Conservation (phyloP, 169 alveolate genomes). For the Eimeria zaria region DNA sequence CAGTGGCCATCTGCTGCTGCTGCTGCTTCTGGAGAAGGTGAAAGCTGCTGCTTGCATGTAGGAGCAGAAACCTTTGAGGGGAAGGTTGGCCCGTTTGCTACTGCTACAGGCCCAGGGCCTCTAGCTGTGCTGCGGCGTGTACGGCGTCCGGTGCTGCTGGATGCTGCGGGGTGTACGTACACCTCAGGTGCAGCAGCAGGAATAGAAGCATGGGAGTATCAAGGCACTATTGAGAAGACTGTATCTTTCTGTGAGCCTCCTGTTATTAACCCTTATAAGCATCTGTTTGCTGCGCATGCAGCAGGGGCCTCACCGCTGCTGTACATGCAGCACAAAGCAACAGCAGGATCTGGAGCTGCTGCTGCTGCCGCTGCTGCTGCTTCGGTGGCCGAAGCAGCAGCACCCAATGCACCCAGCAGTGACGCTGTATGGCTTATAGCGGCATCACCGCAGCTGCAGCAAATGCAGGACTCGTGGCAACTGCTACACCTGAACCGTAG, state of each 20-base stretch:
- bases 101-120: slow-evolving; percentile 45
- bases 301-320: slow-evolving; percentile 28
- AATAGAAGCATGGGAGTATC: slow-evolving; percentile 54
- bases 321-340: slow-evolving; percentile 16
- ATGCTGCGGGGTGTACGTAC: slow-evolving; percentile 32
- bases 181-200: slow-evolving; percentile 36
- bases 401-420: background rate
- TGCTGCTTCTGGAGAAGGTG: slow-evolving; percentile 56
- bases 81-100: slow-evolving; percentile 17
- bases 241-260: slow-evolving; percentile 50
- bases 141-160: slow-evolving; percentile 37
- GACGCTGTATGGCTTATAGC: slow-evolving; percentile 66
- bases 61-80: slow-evolving; percentile 49
- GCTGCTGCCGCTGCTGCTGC: slow-evolving; percentile 33
- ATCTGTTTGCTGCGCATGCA: slow-evolving; percentile 31
- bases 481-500: slow-evolving; percentile 10
- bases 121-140: slow-evolving; percentile 72
- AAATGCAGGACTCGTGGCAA: slow-evolving; percentile 60
- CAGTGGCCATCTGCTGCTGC: slow-evolving; percentile 76
- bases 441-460: slow-evolving; percentile 62
- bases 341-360: background rate
- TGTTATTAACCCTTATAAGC: background rate
- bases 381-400: slow-evolving; percentile 28
- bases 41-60: slow-evolving; percentile 22
- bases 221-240: slow-evolving; percentile 15